phyloP scores from a whole-genome alignment of 345 rosid genomes.

The Microcos paniculata region DNA sequence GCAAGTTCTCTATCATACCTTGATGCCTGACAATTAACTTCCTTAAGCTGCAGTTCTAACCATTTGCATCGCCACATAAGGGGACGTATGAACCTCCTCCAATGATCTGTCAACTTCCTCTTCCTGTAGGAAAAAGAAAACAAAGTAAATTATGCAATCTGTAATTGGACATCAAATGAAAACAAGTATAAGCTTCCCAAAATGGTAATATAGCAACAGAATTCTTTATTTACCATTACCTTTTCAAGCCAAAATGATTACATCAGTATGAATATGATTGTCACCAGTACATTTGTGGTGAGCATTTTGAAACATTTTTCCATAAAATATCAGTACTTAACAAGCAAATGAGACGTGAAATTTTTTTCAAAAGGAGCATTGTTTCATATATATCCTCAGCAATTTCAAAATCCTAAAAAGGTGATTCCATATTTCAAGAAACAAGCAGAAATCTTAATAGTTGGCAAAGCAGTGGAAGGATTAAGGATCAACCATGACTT shows the following conservation, averaged over 20 bases:
- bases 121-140: slow-evolving; percentile 37
- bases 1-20: slow-evolving; percentile 62
- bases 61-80: slow-evolving; percentile 78
- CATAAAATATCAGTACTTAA: neutral
- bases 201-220: neutral
- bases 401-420: neutral
- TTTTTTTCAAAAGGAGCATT: neutral
- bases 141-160: neutral
- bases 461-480: neutral
- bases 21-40: slow-evolving; percentile 46
- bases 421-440: neutral
- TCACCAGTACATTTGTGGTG: neutral
- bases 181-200: neutral
- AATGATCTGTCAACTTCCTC: slow-evolving; percentile 77
- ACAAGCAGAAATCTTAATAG: neutral
- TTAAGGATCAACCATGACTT: neutral
- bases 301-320: neutral
- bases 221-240: neutral
- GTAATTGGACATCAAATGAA: neutral
- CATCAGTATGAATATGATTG: neutral
- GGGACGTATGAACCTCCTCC: slow-evolving; percentile 74
- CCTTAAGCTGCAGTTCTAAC: slow-evolving; percentile 66
- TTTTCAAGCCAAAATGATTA: neutral
- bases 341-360: neutral
- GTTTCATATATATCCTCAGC: neutral